A percentile compares a stretch with the other conserved stretches of the same genome.
phyloP scores from a whole-genome alignment of 345 rosid genomes.

The Melaleuca alternifolia region DNA sequence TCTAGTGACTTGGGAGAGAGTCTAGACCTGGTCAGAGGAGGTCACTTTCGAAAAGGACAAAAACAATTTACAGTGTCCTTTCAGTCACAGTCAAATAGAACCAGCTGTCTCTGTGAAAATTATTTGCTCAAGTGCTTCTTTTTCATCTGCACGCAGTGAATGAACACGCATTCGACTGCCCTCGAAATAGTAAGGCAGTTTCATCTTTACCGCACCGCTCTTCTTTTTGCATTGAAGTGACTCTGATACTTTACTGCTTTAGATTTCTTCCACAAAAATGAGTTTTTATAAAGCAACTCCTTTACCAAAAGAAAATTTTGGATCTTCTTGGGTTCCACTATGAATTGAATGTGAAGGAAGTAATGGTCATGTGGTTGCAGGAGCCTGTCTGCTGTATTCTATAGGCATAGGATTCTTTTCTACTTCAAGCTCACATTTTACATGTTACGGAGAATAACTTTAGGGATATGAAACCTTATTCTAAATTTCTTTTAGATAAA shows the following conservation, averaged over 20 bases:
- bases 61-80: neutral
- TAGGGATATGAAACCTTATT: neutral
- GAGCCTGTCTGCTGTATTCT: neutral
- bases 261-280: neutral
- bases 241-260: neutral
- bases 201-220: neutral
- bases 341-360: neutral
- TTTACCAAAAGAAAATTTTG: neutral
- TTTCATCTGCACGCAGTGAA: neutral
- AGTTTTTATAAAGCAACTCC: neutral
- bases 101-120: neutral
- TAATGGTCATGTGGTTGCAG: neutral
- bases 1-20: neutral
- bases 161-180: neutral
- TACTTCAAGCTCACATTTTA: neutral
- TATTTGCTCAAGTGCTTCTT: neutral
- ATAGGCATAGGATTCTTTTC: neutral
- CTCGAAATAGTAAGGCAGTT: neutral
- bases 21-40: neutral
- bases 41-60: neutral
- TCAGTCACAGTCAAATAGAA: neutral
- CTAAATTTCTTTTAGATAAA: too few relatives aligned
- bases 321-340: neutral
- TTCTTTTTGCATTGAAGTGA: neutral
- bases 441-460: neutral